Conservation (phyloP, 371 early-diverging fungal species). For the Nematocida ironsii region DNA sequence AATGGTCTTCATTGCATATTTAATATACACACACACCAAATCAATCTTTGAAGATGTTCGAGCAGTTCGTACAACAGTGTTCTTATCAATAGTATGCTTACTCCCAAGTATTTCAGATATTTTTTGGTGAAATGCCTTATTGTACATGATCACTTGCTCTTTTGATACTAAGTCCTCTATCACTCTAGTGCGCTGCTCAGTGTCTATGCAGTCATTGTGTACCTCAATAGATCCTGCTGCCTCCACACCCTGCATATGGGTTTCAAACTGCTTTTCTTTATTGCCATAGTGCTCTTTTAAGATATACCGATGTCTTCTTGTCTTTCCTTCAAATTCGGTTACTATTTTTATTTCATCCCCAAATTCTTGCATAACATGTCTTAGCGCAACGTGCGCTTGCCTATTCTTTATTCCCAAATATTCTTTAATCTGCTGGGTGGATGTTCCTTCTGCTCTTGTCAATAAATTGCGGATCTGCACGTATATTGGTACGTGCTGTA, state of each 20-base stretch:
- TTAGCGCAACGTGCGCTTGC: constrained; percentile 20
- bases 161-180: constrained; percentile 41
- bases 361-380: neutral
- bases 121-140: constrained; percentile 34
- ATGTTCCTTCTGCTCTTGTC: constrained; percentile 1
- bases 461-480: constrained; percentile 17
- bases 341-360: constrained; percentile 16
- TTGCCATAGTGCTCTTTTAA: neutral
- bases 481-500: constrained; percentile 27
- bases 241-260: neutral
- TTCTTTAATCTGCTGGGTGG: constrained; percentile 19
- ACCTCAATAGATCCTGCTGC: neutral
- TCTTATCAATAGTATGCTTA: constrained; percentile 30
- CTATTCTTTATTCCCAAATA: constrained; percentile 22
- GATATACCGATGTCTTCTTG: constrained; percentile 24
- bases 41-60: constrained; percentile 23
- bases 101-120: constrained; percentile 20
- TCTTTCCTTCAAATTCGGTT: constrained; percentile 44
- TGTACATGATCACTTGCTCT: constrained; percentile 25
- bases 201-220: constrained; percentile 16
- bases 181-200: constrained; percentile 1
- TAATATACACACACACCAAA: constrained; percentile 20
- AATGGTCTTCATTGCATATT: constrained; percentile 21
- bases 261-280: constrained; percentile 12
- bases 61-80: constrained; percentile 31